phyloP scores from a whole-genome alignment of 495 filamentous ascomycete species.

The Neurospora discreta region DNA sequence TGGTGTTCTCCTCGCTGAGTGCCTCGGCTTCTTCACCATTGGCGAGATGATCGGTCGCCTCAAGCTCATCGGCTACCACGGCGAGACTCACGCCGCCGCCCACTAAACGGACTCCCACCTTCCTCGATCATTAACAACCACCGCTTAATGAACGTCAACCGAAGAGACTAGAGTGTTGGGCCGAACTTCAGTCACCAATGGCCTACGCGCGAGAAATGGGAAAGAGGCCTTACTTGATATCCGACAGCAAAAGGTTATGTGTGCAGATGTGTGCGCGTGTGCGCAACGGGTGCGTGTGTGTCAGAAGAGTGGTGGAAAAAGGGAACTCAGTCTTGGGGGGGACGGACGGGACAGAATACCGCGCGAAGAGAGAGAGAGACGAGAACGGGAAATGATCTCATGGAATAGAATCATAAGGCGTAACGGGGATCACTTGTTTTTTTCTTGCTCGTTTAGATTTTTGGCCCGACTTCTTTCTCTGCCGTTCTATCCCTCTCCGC shows the following conservation, averaged over 20 bases:
- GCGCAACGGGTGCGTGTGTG: neutral
- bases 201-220: neutral
- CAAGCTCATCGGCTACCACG: conserved; percentile 89
- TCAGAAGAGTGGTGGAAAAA: neutral
- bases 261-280: neutral
- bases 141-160: neutral
- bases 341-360: neutral
- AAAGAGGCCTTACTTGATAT: neutral
- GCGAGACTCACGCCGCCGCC: conserved; percentile 44
- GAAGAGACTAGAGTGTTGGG: neutral
- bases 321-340: neutral
- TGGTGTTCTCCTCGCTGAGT: conserved; percentile 73
- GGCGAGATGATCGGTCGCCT: conserved; percentile 92
- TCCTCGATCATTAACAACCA: neutral
- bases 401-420: neutral
- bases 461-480: neutral
- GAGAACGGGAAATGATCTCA: neutral
- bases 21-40: conserved; percentile 92
- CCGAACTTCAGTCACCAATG: neutral
- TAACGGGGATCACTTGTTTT: neutral
- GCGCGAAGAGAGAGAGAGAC: neutral
- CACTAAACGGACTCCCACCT: conserved; percentile 25
- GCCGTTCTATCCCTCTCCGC: neutral
- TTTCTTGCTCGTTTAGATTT: neutral
- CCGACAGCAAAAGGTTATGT: neutral